phyloP scores from a whole-genome alignment of 2,329 filamentous ascomycete species.

The Magnaporthiopsis poae region DNA sequence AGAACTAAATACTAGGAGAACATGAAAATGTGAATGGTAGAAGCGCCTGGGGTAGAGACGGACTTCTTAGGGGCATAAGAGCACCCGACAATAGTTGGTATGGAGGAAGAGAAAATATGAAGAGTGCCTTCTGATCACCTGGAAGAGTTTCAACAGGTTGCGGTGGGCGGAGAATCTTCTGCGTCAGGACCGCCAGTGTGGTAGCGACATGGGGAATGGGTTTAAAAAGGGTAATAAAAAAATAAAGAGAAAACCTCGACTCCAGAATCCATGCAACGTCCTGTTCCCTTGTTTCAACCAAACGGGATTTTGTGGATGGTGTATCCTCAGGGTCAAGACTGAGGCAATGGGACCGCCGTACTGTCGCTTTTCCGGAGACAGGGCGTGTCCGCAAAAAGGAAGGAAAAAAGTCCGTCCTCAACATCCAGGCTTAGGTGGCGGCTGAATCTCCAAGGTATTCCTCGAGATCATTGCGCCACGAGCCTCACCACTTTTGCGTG shows the following conservation, averaged over 20 bases:
- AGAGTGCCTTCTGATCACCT: neutral
- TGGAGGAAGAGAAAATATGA: neutral
- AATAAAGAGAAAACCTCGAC: neutral
- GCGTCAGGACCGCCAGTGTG: neutral
- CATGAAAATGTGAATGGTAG: neutral
- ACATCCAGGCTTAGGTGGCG: neutral
- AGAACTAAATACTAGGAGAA: neutral
- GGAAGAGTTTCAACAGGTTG: neutral
- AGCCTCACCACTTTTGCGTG: neutral
- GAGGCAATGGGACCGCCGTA: neutral
- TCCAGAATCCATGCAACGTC: constrained; percentile 8
- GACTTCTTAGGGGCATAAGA: neutral
- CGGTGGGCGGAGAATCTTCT: neutral
- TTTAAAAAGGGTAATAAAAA: constrained; percentile 1
- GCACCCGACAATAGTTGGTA: neutral
- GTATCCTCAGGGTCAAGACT: neutral
- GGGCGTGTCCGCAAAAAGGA: neutral
- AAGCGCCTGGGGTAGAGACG: no score
- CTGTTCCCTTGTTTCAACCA: constrained; percentile 3
- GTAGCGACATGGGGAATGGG: neutral
- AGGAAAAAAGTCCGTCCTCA: neutral
- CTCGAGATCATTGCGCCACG: neutral
- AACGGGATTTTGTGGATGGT: neutral
- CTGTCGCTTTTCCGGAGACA: neutral
- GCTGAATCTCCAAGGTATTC: neutral